A percentile compares a stretch with the other conserved stretches of the same genome.
Evolutionary conservation across 495 filamentous ascomycete genomes (phyloP).

Genomic region (Podospora appendiculata): DNA sequence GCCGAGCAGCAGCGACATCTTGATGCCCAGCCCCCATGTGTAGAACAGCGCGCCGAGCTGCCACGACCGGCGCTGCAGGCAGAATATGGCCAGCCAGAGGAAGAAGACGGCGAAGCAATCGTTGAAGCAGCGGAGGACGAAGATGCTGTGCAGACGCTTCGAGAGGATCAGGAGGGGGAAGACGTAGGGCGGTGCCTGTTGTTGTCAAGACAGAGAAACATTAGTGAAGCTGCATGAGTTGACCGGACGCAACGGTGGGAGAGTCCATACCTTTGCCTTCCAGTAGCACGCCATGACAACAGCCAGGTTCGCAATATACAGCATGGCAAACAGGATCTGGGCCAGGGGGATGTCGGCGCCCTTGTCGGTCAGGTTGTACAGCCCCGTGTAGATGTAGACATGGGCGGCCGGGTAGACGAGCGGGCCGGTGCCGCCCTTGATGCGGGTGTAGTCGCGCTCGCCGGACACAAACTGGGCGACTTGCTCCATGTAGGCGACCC

Average conservation of each 20-base stretch:
- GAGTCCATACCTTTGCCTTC: conserved; percentile 49
- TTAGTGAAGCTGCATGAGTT: background rate
- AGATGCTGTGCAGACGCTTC: conserved; percentile 90
- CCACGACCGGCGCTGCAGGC: conserved; percentile 66
- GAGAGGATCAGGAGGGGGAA: conserved; percentile 83
- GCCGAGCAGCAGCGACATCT: conserved; percentile 83
- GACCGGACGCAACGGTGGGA: too few relatives aligned
- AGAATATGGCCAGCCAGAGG: conserved; percentile 72
- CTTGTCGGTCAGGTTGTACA: conserved; percentile 69
- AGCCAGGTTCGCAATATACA: conserved; percentile 69
- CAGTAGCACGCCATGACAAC: conserved; percentile 80
- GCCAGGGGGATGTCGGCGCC: conserved; percentile 71
- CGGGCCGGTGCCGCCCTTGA: conserved; percentile 84
- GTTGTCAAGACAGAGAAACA: background rate
- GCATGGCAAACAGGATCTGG: conserved; percentile 67
- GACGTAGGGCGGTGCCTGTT: conserved; percentile 75
- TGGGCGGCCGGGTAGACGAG: conserved; percentile 92
- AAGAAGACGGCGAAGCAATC: conserved; percentile 79
- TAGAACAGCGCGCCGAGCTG: conserved; percentile 63
- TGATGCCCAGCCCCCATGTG: conserved; percentile 74
- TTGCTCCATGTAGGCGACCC: conserved; percentile 95
- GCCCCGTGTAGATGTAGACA: conserved; percentile 77
- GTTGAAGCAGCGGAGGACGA: conserved; percentile 88
- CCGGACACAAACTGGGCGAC: conserved; percentile 68
- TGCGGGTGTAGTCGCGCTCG: conserved; percentile 79